A percentile compares a stretch with the other conserved stretches of the same genome.
Conservation (phyloP, 2,329 filamentous ascomycete species). For the Tolypocladium pustulatum region DNA sequence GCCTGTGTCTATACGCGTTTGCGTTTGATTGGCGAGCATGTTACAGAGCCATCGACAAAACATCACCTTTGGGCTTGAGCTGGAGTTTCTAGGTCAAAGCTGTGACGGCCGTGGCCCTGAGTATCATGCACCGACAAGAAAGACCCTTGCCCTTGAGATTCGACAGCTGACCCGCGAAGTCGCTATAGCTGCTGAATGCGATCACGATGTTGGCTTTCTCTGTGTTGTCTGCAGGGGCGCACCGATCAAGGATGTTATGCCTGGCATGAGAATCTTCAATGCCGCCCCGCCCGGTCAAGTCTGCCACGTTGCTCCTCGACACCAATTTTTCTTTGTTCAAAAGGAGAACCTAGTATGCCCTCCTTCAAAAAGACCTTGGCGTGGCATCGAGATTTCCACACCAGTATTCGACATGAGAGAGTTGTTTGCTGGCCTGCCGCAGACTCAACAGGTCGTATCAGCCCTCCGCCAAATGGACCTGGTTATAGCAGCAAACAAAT, state of each 20-base stretch:
- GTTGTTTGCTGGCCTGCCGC: slow-evolving; percentile 7
- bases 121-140: neutral
- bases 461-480: slow-evolving; percentile 1
- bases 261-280: neutral
- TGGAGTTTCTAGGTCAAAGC: slow-evolving; percentile 10
- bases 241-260: neutral
- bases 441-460: slow-evolving; percentile 1
- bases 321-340: slow-evolving; percentile 8
- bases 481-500: slow-evolving; percentile 2
- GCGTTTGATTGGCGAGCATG: neutral
- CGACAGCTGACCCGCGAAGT: neutral
- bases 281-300: neutral
- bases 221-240: neutral
- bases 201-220: neutral
- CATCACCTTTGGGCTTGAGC: slow-evolving; percentile 12
- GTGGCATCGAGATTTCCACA: slow-evolving; percentile 9
- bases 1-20: too few relatives aligned
- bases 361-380: slow-evolving; percentile 1
- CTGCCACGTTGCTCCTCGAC: neutral
- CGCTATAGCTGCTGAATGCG: neutral
- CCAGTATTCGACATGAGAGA: slow-evolving; percentile 9
- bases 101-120: neutral
- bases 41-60: neutral
- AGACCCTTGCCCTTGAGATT: neutral
- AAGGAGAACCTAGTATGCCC: slow-evolving; percentile 1